phyloP scores from a whole-genome alignment of 371 early-diverging fungal genomes.

The Gilbertella persicaria region DNA sequence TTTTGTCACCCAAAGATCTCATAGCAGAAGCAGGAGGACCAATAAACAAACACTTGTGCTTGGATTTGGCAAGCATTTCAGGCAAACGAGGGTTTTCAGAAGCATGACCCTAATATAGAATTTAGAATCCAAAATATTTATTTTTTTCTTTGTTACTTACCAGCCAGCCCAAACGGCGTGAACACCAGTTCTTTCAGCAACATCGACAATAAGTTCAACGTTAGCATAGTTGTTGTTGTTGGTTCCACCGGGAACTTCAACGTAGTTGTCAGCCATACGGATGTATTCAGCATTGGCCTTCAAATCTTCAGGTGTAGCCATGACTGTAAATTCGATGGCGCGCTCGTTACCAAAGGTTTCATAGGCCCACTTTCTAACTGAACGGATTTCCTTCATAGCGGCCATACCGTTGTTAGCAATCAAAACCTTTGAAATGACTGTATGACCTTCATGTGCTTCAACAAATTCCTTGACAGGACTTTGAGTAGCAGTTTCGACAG shows the following conservation, averaged over 20 bases:
- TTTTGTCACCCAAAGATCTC: slow-evolving; percentile 98
- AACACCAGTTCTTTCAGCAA: slow-evolving; percentile 94
- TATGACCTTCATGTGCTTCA: slow-evolving; percentile 79
- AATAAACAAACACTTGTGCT: slow-evolving; percentile 89
- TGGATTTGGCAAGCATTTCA: slow-evolving; percentile 82
- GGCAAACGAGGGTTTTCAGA: slow-evolving; percentile 98
- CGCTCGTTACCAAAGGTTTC: slow-evolving; percentile 96
- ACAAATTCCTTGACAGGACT: slow-evolving; percentile 76
- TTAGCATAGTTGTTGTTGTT: slow-evolving; percentile 98
- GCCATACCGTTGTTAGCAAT: slow-evolving; percentile 99
- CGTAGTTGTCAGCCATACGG: slow-evolving; percentile 97
- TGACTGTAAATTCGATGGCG: slow-evolving; percentile 95
- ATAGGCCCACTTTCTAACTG: slow-evolving; percentile 98
- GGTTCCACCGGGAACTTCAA: slow-evolving; percentile 96
- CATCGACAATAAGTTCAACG: slow-evolving; percentile 95
- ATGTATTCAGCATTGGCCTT: slow-evolving; percentile 97
- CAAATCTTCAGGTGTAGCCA: slow-evolving; percentile 98
- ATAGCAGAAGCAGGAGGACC: slow-evolving; percentile 99
- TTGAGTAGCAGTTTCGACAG: slow-evolving; percentile 55
- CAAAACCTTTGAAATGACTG: slow-evolving; percentile 86
- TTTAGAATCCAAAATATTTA: neutral
- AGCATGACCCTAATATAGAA: slow-evolving; percentile 92
- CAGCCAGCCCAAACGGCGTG: slow-evolving; percentile 78
- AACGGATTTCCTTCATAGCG: slow-evolving; percentile 98
- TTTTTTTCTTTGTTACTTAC: slow-evolving; percentile 43